Evolutionary conservation across 805 yeast species (phyloP).

Genomic region (Starmera caribaea): DNA sequence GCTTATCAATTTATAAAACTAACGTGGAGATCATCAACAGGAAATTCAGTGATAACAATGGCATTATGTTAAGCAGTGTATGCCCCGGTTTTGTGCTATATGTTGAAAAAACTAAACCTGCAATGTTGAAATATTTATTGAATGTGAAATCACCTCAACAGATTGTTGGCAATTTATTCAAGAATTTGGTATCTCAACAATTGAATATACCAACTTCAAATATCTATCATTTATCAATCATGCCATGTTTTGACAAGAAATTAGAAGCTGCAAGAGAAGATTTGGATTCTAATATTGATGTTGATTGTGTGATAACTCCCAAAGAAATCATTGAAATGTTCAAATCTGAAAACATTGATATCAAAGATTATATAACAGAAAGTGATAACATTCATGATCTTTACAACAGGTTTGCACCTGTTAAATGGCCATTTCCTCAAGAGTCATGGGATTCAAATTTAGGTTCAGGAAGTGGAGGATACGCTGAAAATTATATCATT

Average conservation of each 20-base stretch:
- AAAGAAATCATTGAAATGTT: slow-evolving; percentile 72
- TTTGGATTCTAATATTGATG: slow-evolving; percentile 42
- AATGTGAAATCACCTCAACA: slow-evolving; percentile 87
- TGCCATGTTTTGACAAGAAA: slow-evolving; percentile 98
- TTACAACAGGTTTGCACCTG: slow-evolving; percentile 37
- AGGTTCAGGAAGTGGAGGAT: slow-evolving; percentile 89
- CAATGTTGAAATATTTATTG: slow-evolving; percentile 60
- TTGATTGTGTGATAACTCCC: slow-evolving; percentile 92
- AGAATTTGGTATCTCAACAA: slow-evolving; percentile 34
- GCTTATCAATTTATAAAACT: slow-evolving; percentile 46
- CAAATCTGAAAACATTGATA: slow-evolving; percentile 38
- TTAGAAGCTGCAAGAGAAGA: slow-evolving; percentile 89
- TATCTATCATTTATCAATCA: slow-evolving; percentile 74
- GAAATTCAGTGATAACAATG: slow-evolving; percentile 1
- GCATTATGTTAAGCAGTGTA: slow-evolving; percentile 58
- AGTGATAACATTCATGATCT: slow-evolving; percentile 12
- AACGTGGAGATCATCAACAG: slow-evolving; percentile 26
- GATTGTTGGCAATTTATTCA: slow-evolving; percentile 74
- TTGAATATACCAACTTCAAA: slow-evolving; percentile 20
- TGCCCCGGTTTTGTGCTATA: slow-evolving; percentile 98
- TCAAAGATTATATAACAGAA: slow-evolving; percentile 19
- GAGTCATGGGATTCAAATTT: slow-evolving; percentile 63
- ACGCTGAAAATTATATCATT: slow-evolving; percentile 58
- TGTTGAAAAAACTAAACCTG: slow-evolving; percentile 92
- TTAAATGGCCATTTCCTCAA: slow-evolving; percentile 47